Evolutionary conservation across 495 filamentous ascomycete species (phyloP).

Genomic region (Daldinia bambusicola): DNA sequence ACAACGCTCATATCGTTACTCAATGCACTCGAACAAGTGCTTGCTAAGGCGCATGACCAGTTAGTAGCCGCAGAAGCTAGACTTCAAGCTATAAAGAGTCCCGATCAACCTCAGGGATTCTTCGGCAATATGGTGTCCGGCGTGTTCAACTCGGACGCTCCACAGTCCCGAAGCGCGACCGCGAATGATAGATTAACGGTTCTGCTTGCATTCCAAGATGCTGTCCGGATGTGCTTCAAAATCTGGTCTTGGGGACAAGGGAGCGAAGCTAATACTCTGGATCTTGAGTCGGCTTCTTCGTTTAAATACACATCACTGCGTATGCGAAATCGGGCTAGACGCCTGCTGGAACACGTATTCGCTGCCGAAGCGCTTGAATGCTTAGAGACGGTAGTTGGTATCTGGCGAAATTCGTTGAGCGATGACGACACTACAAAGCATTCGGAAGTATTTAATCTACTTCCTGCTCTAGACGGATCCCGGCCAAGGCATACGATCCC

Average conservation of each 20-base stretch:
- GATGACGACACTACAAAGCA: constrained; percentile 50
- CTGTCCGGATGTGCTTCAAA: constrained; percentile 86
- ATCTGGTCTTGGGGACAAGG: constrained; percentile 95
- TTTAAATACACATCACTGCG: constrained; percentile 89
- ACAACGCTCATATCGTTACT: constrained; percentile 78
- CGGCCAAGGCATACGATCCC: constrained; percentile 92
- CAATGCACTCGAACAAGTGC: constrained; percentile 87
- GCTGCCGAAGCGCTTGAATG: constrained; percentile 94
- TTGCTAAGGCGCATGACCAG: constrained; percentile 87
- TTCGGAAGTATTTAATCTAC: constrained; percentile 76
- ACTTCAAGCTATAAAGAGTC: constrained; percentile 72
- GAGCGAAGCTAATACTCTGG: constrained; percentile 63
- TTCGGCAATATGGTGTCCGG: constrained; percentile 98
- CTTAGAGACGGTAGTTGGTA: constrained; percentile 85
- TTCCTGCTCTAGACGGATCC: constrained; percentile 92
- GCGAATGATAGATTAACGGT: constrained; percentile 96
- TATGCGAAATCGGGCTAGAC: constrained; percentile 86
- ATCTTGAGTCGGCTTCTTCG: constrained; percentile 78
- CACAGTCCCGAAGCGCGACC: constrained; percentile 75
- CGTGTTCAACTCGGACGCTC: constrained; percentile 83
- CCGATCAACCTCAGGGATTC: constrained; percentile 88
- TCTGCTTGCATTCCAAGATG: constrained; percentile 95
- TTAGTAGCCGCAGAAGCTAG: constrained; percentile 80
- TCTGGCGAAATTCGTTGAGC: constrained; percentile 70
- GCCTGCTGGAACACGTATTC: constrained; percentile 92